Percentiles rank a stretch among this genome's conserved stretches.
Conservation (phyloP, 768 basidiomycete species). For the Cystofilobasidium macerans region DNA sequence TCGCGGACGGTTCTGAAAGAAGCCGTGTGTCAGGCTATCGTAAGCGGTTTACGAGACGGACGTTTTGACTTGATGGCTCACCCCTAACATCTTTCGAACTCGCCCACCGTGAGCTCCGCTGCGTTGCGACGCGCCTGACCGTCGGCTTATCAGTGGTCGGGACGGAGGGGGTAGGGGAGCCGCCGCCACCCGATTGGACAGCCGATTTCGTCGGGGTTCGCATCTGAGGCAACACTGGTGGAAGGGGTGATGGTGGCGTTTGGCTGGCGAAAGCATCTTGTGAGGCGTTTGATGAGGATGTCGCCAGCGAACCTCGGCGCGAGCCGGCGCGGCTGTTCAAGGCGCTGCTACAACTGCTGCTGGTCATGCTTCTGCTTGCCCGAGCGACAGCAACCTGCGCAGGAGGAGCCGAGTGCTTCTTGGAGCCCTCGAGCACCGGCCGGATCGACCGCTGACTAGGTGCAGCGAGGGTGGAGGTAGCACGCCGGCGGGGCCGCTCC, state of each 20-base stretch:
- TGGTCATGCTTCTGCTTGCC: no score
- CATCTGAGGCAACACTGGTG: neutral
- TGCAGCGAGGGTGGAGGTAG: neutral
- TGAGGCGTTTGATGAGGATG: no score
- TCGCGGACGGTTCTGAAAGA: no score
- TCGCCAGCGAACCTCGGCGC: no score
- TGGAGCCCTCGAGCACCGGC: neutral
- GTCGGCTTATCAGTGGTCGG: constrained; percentile 45
- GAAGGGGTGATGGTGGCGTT: no score
- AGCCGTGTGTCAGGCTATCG: no score
- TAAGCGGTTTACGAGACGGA: no score
- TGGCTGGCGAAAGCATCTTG: no score
- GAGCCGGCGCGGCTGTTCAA: no score
- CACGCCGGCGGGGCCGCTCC: neutral
- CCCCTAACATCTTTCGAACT: constrained; percentile 48
- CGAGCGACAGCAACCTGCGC: no score
- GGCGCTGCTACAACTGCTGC: no score
- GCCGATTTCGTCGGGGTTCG: neutral
- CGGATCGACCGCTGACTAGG: neutral
- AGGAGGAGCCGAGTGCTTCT: constrained; percentile 10
- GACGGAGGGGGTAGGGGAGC: neutral
- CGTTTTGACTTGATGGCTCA: no score
- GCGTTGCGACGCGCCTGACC: constrained; percentile 64
- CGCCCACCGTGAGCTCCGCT: constrained; percentile 50
- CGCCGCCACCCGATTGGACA: neutral